Conservation (phyloP, 2,329 filamentous ascomycete species). For the Mariannaea elegans region DNA sequence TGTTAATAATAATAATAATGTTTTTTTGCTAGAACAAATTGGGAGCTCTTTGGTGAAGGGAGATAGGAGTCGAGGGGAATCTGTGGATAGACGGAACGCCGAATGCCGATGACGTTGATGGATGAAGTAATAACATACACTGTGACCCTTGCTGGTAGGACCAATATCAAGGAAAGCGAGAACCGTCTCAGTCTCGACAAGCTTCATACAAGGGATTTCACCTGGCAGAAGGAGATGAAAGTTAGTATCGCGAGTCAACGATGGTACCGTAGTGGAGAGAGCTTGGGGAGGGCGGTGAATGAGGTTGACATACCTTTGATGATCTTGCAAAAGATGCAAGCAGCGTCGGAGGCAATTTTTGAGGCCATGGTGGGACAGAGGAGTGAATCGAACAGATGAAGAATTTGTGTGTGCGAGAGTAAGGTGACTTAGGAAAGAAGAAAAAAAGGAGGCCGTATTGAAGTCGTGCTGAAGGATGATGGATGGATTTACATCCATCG, state of each 20-base stretch:
- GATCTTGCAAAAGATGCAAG: slow-evolving; percentile 98
- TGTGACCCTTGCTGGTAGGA: slow-evolving; percentile 87
- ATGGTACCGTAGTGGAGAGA: background rate
- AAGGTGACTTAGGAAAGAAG: background rate
- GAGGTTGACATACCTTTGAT: slow-evolving; percentile 74
- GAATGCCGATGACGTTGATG: background rate
- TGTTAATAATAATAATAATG: slow-evolving; percentile 17
- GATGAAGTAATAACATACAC: slow-evolving; percentile 64
- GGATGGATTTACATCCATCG: background rate
- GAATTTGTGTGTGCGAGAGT: background rate
- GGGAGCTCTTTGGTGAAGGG: background rate
- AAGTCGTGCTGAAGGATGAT: background rate
- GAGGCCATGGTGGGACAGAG: slow-evolving; percentile 2
- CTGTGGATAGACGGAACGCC: background rate
- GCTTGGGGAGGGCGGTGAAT: slow-evolving; percentile 8
- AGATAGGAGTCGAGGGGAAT: slow-evolving; percentile 8
- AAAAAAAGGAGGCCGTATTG: background rate
- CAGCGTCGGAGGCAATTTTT: slow-evolving; percentile 4
- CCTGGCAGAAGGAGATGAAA: slow-evolving; percentile 59
- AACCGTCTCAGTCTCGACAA: slow-evolving; percentile 93
- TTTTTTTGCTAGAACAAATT: background rate
- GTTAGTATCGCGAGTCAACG: slow-evolving; percentile 18
- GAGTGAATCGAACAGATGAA: background rate
- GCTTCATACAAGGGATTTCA: slow-evolving; percentile 95
- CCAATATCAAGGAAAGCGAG: slow-evolving; percentile 97